These are phyloP conservation scores for Candida tetrigidarum DNA, from an alignment of 1,139 yeast species.

Conservation along the genomic window DNA sequence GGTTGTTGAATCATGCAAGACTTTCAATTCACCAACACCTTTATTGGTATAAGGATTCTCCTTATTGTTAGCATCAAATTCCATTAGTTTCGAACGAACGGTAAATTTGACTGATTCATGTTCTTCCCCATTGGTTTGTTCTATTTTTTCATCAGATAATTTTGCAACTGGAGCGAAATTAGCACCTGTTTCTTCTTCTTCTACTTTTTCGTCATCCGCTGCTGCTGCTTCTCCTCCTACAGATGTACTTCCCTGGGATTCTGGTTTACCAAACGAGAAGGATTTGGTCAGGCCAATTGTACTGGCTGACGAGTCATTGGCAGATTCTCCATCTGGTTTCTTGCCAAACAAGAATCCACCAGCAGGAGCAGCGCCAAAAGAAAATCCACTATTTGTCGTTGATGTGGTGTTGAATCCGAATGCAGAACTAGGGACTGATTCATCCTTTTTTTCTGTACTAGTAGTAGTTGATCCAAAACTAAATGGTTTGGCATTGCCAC, in stretches of 20 bases:
- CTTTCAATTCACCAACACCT: slow-evolving; percentile 84
- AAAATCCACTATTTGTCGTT: slow-evolving; percentile 23
- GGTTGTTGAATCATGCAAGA: slow-evolving; percentile 61
- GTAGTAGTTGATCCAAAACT: slow-evolving; percentile 19
- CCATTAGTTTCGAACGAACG: slow-evolving; percentile 74
- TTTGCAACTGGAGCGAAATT: slow-evolving; percentile 53
- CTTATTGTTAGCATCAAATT: slow-evolving; percentile 55
- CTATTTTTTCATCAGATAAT: slow-evolving; percentile 46
- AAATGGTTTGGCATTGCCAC: slow-evolving; percentile 19
- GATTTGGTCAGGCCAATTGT: neutral
- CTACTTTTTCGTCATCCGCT: slow-evolving; percentile 22
- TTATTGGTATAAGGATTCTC: slow-evolving; percentile 56
- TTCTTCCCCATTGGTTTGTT: slow-evolving; percentile 81
- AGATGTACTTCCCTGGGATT: slow-evolving; percentile 13
- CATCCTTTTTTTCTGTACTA: neutral
- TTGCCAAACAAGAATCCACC: slow-evolving; percentile 29
- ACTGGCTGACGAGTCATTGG: neutral
- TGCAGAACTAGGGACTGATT: slow-evolving; percentile 7
- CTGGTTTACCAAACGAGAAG: slow-evolving; percentile 12
- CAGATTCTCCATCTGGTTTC: slow-evolving; percentile 1
- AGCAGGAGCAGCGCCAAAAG: slow-evolving; percentile 20
- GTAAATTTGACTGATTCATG: slow-evolving; percentile 67
- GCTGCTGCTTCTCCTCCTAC: slow-evolving; percentile 5
- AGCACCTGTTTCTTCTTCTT: slow-evolving; percentile 45
- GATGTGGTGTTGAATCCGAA: slow-evolving; percentile 19